phyloP scores from a whole-genome alignment of 225 moss, liverwort and hornwort species.

The Ulota crispa region DNA sequence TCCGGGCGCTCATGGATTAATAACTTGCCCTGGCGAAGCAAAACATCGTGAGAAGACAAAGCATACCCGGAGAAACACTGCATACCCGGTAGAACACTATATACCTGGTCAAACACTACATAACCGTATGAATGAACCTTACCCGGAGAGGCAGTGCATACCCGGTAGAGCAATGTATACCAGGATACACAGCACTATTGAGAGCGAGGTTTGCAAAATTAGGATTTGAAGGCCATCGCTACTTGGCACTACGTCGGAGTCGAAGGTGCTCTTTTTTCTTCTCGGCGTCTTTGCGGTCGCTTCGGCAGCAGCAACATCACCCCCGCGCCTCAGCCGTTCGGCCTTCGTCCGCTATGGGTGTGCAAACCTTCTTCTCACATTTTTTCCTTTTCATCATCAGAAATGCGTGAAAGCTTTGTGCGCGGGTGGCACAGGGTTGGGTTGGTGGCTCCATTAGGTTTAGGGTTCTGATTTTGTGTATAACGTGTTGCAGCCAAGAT shows the following conservation, averaged over 20 bases:
- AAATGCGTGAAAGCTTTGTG: background rate
- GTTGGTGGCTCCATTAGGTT: constrained; percentile 3
- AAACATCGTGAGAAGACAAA: no score
- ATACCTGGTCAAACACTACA: no score
- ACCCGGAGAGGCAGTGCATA: no score
- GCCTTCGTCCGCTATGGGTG: constrained; percentile 18
- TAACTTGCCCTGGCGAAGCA: no score
- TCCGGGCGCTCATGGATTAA: no score
- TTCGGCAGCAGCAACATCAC: background rate
- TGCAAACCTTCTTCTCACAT: background rate
- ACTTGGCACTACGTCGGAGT: background rate
- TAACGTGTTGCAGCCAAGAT: constrained; percentile 47
- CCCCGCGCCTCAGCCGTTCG: background rate
- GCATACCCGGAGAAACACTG: no score
- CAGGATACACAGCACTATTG: background rate
- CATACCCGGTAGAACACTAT: no score
- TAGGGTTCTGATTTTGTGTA: constrained; percentile 13
- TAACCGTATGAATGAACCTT: no score
- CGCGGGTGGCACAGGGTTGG: background rate
- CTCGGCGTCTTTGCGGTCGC: background rate
- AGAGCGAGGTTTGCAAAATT: background rate
- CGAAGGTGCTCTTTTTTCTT: background rate
- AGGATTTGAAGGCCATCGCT: background rate
- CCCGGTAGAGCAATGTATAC: no score
- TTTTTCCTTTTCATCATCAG: background rate